Evolutionary conservation across 768 basidiomycete species (phyloP).

Genomic region (Rhodotorula taiwanensis): DNA sequence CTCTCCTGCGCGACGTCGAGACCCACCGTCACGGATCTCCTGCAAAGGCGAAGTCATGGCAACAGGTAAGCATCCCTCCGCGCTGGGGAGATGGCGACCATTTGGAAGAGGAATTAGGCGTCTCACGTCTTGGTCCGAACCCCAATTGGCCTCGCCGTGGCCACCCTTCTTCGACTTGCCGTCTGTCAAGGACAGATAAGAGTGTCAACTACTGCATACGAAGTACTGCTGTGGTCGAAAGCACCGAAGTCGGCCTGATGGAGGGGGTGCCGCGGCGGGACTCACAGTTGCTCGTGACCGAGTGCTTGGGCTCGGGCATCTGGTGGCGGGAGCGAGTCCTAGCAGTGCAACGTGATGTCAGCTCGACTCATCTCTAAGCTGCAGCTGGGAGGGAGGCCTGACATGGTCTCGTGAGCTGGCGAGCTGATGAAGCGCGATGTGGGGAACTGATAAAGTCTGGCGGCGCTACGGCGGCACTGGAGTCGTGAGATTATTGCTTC

Average conservation of each 20-base stretch:
- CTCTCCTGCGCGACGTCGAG: too few species aligned
- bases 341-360: too few species aligned
- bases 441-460: too few species aligned
- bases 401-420: too few species aligned
- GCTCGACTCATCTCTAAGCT: too few species aligned
- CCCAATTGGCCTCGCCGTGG: slow-evolving; percentile 4
- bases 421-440: too few species aligned
- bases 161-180: background rate
- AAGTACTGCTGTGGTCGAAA: too few species aligned
- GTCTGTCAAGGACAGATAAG: background rate
- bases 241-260: too few species aligned
- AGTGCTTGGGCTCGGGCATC: background rate
- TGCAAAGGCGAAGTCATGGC: background rate
- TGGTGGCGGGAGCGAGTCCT: background rate
- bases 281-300: background rate
- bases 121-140: background rate
- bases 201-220: background rate
- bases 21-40: background rate
- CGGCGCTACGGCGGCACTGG: too few species aligned
- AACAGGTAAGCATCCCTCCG: background rate
- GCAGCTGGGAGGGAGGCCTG: too few species aligned
- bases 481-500: too few species aligned
- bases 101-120: too few species aligned
- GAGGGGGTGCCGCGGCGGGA: background rate
- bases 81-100: background rate